phyloP scores from a whole-genome alignment of 1,284 basidiomycete genomes.

The Anthracocystis walkeri region DNA sequence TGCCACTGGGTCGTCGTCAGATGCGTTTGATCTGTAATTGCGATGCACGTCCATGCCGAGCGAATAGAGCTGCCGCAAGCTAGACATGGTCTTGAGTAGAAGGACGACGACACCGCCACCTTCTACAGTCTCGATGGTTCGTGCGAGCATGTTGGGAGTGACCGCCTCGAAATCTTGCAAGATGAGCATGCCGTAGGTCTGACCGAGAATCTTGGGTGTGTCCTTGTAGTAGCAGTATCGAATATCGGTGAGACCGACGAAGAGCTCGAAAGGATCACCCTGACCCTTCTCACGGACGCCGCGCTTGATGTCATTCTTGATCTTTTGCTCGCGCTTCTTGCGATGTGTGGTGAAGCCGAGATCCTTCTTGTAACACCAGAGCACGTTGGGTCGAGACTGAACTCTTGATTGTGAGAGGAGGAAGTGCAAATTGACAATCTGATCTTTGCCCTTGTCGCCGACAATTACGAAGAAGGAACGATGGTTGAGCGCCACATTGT shows the following conservation, averaged over 20 bases:
- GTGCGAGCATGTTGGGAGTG: constrained; percentile 94
- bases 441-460: constrained; percentile 92
- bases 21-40: constrained; percentile 85
- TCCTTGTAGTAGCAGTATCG: constrained; percentile 77
- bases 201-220: constrained; percentile 76
- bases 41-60: constrained; percentile 85
- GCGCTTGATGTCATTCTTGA: constrained; percentile 74
- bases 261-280: constrained; percentile 94
- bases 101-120: constrained; percentile 94
- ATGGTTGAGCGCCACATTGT: constrained; percentile 85
- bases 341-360: constrained; percentile 78
- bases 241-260: constrained; percentile 98
- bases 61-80: constrained; percentile 89
- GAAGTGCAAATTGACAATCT: constrained; percentile 97
- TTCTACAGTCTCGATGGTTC: constrained; percentile 98
- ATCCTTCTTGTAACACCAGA: constrained; percentile 68
- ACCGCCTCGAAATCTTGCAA: constrained; percentile 99
- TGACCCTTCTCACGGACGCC: constrained; percentile 94
- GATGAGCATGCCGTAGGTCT: constrained; percentile 97
- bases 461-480: constrained; percentile 97
- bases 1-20: constrained; percentile 88
- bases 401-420: constrained; percentile 71
- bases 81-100: constrained; percentile 94
- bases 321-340: constrained; percentile 77
- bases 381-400: constrained; percentile 61